Evolutionary conservation across 1,284 basidiomycete genomes (phyloP), one percentile per base, ranked within the genome.

Genomic region (Sphagnurus paluster): DNA sequence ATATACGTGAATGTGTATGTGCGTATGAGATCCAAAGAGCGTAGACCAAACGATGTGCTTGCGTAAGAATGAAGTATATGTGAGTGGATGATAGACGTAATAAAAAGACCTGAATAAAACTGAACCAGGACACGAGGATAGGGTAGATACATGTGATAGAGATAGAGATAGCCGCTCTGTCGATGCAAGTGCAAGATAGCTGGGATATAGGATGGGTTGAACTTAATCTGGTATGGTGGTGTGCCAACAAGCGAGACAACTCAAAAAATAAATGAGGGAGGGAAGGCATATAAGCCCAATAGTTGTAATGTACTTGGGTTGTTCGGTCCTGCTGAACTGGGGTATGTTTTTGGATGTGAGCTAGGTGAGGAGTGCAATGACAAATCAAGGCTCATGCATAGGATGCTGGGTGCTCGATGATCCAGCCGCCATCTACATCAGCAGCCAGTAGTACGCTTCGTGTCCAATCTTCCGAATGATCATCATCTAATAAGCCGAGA

Each of bases 401-500:
- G 9, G 34, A 9, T 16, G 38, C 16, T 13, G 38, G 37, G 9
- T 34, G 39, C 28, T 37, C 28, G 29, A 55, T 47, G 11, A 34
- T 32, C 56, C 55, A 58, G 20, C 48, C 42, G 11, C 54, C 55
- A 39, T 69, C 60, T 20, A 66, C 61, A 55, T 77, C 74, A 29
- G 79, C 79, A 32, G 77, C 79, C 55, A 75, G 57, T 42, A 84
- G 59, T 30, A 84, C 81, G 54, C 76, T 80, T 56, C 70, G 67
- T 42, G 77, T 79, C 82, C 82, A 85, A 56, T 82, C 77, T 37
- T 79, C 76, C 46, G 8, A 9, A 4, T 69, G 65, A 13, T 64
- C 65, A 16, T 71, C 68, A 42, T 69, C 68, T 35, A 72, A 62
- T 28, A 76, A 50, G 30, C 70, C 72, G 35, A 78, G 59, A 56